Conservation (phyloP, 2,329 filamentous ascomycete genomes). For the Biscogniauxia mediterranea region DNA sequence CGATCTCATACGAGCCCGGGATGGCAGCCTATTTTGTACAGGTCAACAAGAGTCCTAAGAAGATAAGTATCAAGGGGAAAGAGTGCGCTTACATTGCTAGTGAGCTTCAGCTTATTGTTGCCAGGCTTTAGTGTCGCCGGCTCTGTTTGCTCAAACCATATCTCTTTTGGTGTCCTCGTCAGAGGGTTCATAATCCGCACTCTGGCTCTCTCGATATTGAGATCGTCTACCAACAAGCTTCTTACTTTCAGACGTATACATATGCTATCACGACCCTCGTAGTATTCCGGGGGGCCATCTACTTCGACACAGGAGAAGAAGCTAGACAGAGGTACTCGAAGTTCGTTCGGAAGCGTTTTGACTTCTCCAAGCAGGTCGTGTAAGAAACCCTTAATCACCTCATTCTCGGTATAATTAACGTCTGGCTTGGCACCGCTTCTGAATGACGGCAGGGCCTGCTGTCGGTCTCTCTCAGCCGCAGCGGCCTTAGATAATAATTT, state of each 20-base stretch:
- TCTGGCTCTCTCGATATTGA: conserved; percentile 64
- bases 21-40: conserved; percentile 56
- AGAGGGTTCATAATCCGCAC: conserved; percentile 60
- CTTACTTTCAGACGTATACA: conserved; percentile 64
- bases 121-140: conserved; percentile 53
- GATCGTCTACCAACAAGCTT: conserved; percentile 69
- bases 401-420: conserved; percentile 30
- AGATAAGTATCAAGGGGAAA: background rate
- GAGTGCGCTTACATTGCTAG: conserved; percentile 41
- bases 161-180: conserved; percentile 60
- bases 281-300: conserved; percentile 66
- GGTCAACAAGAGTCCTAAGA: conserved; percentile 24
- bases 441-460: conserved; percentile 38
- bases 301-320: conserved; percentile 73
- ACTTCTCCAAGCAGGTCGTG: conserved; percentile 47
- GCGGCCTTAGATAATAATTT: conserved; percentile 70
- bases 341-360: conserved; percentile 50
- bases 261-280: conserved; percentile 72
- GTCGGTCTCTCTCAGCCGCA: conserved; percentile 49
- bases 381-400: conserved; percentile 47
- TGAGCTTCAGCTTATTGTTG: conserved; percentile 43
- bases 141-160: conserved; percentile 57
- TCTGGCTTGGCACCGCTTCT: conserved; percentile 35
- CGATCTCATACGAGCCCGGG: conserved; percentile 72
- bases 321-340: conserved; percentile 65